These are phyloP conservation scores for Flaveria ramosissima DNA, from an alignment of 129 eudicot species.

Conservation along the genomic window DNA sequence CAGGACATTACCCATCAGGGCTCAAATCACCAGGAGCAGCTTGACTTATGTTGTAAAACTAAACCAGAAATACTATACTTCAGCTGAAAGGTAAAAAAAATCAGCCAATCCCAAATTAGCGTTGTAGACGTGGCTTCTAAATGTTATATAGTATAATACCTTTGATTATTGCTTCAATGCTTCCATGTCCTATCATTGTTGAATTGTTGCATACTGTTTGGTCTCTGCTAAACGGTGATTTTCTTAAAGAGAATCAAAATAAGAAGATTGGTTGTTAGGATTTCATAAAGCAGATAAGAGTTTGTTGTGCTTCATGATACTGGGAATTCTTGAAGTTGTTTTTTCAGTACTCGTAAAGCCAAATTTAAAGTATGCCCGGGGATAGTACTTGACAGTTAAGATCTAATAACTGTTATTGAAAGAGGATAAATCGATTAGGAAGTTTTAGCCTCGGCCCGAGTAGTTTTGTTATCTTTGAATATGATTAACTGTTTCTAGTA, in stretches of 20 bases:
- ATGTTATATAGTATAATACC: not conserved
- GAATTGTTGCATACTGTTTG: not conserved
- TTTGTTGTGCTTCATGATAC: constrained; percentile 2
- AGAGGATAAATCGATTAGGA: no score
- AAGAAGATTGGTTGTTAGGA: not conserved
- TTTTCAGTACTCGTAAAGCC: not conserved
- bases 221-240: not conserved
- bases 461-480: no score
- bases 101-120: no score
- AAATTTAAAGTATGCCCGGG: not conserved
- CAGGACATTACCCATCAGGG: no score
- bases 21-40: no score
- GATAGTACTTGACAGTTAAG: not conserved
- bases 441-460: no score
- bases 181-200: not conserved
- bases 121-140: no score
- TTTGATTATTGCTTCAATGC: not conserved
- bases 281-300: not conserved
- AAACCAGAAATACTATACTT: no score
- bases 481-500: no score
- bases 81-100: no score
- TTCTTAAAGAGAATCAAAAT: not conserved
- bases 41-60: no score
- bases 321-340: not conserved
- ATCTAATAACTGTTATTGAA: no score